Percentiles rank a stretch among this genome's conserved stretches.
Conservation (phyloP, 1,139 yeast genomes). For the Yamadazyma diospyri region DNA sequence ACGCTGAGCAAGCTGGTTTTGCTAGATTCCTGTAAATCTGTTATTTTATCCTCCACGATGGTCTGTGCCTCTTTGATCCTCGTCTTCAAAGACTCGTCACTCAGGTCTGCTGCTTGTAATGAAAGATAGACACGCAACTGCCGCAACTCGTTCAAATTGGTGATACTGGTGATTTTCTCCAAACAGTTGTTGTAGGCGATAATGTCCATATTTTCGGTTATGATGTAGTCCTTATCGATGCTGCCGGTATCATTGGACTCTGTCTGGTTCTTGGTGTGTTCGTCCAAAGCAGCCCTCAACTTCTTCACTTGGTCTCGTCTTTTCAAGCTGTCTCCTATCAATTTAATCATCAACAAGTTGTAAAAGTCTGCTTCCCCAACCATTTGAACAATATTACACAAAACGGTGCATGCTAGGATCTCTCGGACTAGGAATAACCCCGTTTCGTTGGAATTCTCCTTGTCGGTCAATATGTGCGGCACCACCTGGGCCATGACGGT, state of each 20-base stretch:
- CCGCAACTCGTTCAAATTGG: constrained; percentile 20
- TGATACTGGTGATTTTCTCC: constrained; percentile 19
- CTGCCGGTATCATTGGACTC: neutral
- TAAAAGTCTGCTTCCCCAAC: constrained; percentile 74
- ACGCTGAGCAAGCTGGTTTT: constrained; percentile 8
- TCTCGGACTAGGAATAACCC: constrained; percentile 57
- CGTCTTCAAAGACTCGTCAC: constrained; percentile 7
- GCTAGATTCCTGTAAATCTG: constrained; percentile 10
- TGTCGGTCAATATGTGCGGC: constrained; percentile 46
- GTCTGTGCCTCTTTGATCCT: constrained; percentile 15
- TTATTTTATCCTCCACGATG: constrained; percentile 11
- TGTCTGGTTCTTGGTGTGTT: constrained; percentile 43
- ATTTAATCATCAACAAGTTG: constrained; percentile 60
- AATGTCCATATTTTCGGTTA: constrained; percentile 26
- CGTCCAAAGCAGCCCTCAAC: constrained; percentile 65
- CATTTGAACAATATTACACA: constrained; percentile 50
- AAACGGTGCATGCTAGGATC: constrained; percentile 49
- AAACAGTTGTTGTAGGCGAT: constrained; percentile 42
- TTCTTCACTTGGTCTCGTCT: constrained; percentile 76
- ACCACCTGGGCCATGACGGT: constrained; percentile 40
- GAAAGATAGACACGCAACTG: constrained; percentile 19
- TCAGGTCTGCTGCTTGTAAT: constrained; percentile 16
- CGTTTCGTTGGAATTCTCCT: constrained; percentile 50
- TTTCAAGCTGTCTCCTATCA: constrained; percentile 63
- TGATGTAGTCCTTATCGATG: constrained; percentile 11